phyloP scores from a whole-genome alignment of 805 yeast genomes.

The Zygosaccharomyces siamensis region DNA sequence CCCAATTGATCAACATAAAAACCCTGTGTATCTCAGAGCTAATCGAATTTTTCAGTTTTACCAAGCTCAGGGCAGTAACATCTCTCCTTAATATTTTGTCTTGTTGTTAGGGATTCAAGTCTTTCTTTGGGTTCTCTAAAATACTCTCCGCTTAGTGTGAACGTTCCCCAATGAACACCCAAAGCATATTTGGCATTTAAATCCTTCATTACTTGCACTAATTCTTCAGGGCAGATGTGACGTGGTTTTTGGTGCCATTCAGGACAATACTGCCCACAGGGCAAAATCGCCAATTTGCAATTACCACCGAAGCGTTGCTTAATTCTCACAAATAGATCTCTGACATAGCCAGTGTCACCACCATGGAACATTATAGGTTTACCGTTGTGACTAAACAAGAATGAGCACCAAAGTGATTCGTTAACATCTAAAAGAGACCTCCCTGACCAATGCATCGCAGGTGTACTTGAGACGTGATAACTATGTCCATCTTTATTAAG shows the following conservation, averaged over 20 bases:
- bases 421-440: constrained; percentile 76
- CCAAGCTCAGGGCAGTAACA: constrained; percentile 72
- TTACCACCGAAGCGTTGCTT: constrained; percentile 56
- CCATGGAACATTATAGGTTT: constrained; percentile 80
- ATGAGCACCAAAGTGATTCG: constrained; percentile 84
- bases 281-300: constrained; percentile 64
- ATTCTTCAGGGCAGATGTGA: constrained; percentile 79
- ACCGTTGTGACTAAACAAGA: constrained; percentile 59
- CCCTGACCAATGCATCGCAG: constrained; percentile 98
- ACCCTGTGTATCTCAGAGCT: neutral
- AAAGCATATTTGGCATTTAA: constrained; percentile 57
- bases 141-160: constrained; percentile 81
- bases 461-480: constrained; percentile 81
- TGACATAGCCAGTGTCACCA: constrained; percentile 91
- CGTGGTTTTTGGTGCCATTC: constrained; percentile 90
- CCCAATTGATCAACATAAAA: neutral
- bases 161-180: constrained; percentile 98
- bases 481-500: constrained; percentile 40
- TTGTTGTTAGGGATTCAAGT: constrained; percentile 47
- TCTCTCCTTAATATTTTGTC: constrained; percentile 32
- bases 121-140: constrained; percentile 74
- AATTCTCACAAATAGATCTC: constrained; percentile 65
- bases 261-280: constrained; percentile 94
- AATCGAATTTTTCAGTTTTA: constrained; percentile 49
- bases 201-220: constrained; percentile 60